A percentile compares a stretch with the other conserved stretches of the same genome.
Evolutionary conservation across 805 yeast species (phyloP).

Genomic region (Lachancea lanzarotensis): DNA sequence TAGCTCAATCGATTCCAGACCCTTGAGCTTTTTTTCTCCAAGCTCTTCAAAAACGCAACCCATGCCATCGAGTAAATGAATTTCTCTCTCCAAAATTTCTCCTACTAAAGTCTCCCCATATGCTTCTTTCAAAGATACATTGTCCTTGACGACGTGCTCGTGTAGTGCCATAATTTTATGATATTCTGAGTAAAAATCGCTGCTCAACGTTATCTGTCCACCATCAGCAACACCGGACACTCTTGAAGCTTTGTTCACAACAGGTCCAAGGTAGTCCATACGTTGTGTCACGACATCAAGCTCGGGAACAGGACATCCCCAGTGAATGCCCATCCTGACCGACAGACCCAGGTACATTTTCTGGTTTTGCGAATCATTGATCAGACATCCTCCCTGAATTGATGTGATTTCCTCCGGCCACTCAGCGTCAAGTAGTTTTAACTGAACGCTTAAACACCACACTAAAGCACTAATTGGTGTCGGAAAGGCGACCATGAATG

Average conservation of each 20-base stretch:
- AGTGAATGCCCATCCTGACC: conserved; percentile 97
- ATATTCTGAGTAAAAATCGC: conserved; percentile 73
- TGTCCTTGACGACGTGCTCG: conserved; percentile 24
- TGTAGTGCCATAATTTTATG: conserved; percentile 45
- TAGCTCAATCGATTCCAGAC: conserved; percentile 86
- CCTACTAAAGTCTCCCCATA: conserved; percentile 44
- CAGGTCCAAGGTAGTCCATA: conserved; percentile 98
- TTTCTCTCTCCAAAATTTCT: conserved; percentile 57
- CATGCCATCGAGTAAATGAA: conserved; percentile 53
- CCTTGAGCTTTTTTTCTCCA: conserved; percentile 88
- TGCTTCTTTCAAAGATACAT: conserved; percentile 33
- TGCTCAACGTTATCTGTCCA: conserved; percentile 88
- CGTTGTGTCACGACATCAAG: conserved; percentile 89
- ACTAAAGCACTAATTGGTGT: conserved; percentile 82
- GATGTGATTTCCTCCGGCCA: conserved; percentile 94
- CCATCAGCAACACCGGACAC: conserved; percentile 95
- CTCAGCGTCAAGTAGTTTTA: conserved; percentile 72
- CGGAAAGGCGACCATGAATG: conserved; percentile 95
- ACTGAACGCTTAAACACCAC: conserved; percentile 93
- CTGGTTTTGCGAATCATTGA: conserved; percentile 52
- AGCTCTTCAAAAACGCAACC: conserved; percentile 63
- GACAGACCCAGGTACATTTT: conserved; percentile 80
- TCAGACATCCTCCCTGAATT: conserved; percentile 75
- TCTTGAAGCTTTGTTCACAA: conserved; percentile 93
- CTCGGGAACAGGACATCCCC: conserved; percentile 97